These are phyloP conservation scores for Aspergillus transmontanensis DNA, from an alignment of 2,329 filamentous ascomycete species.

Conservation along the genomic window DNA sequence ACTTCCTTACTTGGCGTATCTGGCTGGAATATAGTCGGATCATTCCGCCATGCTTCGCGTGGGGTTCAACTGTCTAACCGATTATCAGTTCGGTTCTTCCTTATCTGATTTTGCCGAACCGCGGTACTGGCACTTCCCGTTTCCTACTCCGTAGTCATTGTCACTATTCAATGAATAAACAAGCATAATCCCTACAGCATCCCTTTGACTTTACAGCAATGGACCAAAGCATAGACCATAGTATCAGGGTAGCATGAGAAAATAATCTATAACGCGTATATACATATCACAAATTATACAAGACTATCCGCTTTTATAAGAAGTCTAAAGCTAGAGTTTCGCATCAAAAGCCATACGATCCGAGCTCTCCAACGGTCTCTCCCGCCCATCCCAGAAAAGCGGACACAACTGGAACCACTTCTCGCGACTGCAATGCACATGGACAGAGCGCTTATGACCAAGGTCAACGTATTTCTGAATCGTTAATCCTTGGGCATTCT, in stretches of 20 bases:
- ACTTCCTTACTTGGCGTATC: neutral
- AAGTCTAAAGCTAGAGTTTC: constrained; percentile 40
- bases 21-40: neutral
- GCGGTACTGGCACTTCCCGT: neutral
- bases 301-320: neutral
- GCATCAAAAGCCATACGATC: constrained; percentile 52
- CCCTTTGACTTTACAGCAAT: neutral
- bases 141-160: neutral
- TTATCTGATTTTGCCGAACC: neutral
- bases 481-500: constrained; percentile 72
- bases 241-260: too few species aligned
- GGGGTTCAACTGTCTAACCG: neutral
- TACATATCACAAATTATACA: neutral
- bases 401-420: constrained; percentile 67
- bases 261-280: neutral
- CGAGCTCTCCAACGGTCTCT: constrained; percentile 46
- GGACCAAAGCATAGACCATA: neutral
- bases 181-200: neutral
- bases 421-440: constrained; percentile 66
- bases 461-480: constrained; percentile 73
- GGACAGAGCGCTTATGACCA: constrained; percentile 70
- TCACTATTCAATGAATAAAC: neutral
- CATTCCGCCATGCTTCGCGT: neutral
- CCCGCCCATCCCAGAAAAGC: constrained; percentile 52
- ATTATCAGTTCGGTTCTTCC: neutral